A percentile compares a stretch with the other conserved stretches of the same genome.
phyloP scores from a whole-genome alignment of 768 basidiomycete genomes.

The Tylopilus vinaceipallidus region DNA sequence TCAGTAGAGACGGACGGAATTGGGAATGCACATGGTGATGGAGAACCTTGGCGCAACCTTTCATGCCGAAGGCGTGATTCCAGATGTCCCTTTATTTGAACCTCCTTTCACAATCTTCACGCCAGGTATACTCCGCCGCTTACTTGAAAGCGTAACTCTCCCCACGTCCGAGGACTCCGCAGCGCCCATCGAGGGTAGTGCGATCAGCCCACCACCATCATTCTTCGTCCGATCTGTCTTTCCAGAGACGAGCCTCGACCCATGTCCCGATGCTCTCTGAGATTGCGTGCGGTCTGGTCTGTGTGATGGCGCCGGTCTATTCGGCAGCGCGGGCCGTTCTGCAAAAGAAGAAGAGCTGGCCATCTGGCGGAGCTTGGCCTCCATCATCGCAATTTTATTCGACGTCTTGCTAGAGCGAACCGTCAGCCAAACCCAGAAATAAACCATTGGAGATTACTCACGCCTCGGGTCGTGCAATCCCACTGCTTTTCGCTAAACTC shows the following conservation, averaged over 20 bases:
- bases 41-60: constrained; percentile 1
- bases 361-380: constrained; percentile 90
- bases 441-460: constrained; percentile 25
- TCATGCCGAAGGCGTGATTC: constrained; percentile 9
- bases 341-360: constrained; percentile 34
- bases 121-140: constrained; percentile 31
- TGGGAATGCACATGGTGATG: neutral
- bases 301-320: constrained; percentile 14
- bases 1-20: neutral
- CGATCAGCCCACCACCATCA: neutral
- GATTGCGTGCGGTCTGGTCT: neutral
- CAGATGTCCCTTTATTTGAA: constrained; percentile 13
- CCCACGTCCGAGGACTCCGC: constrained; percentile 15
- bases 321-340: constrained; percentile 23
- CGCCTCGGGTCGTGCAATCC: constrained; percentile 47
- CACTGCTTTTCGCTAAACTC: constrained; percentile 80
- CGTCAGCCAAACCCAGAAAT: constrained; percentile 10
- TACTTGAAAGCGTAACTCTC: constrained; percentile 15
- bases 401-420: constrained; percentile 51
- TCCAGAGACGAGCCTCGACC: neutral
- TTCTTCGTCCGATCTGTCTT: constrained; percentile 1
- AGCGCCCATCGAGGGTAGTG: constrained; percentile 1
- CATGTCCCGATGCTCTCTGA: neutral
- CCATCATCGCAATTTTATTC: constrained; percentile 92
- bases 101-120: constrained; percentile 31